These are phyloP conservation scores for Dothiorella sarmentorum DNA, from an alignment of 2,329 filamentous ascomycete species.

Conservation along the genomic window DNA sequence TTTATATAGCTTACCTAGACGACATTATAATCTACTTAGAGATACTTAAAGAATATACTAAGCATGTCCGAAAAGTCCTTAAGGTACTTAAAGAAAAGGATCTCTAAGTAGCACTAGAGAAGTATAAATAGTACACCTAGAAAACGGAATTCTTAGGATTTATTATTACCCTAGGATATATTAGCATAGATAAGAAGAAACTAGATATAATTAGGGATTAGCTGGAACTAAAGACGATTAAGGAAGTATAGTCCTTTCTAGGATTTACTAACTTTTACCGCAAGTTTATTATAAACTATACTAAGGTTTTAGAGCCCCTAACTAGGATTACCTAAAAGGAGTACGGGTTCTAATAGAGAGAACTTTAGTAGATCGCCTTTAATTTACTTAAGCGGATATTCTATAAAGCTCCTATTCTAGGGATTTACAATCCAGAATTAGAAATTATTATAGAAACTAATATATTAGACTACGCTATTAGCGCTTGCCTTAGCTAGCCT, in stretches of 20 bases:
- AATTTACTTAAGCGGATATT: not conserved
- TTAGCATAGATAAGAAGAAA: slow-evolving; percentile 19
- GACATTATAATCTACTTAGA: no score
- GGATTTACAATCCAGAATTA: not conserved
- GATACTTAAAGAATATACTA: no score
- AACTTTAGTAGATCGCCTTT: not conserved
- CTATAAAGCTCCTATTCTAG: no score
- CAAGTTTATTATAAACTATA: not conserved
- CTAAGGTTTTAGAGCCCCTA: not conserved
- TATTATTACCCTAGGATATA: slow-evolving; percentile 19
- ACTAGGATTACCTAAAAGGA: not conserved
- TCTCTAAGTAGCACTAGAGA: slow-evolving; percentile 19
- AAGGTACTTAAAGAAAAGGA: slow-evolving; percentile 1
- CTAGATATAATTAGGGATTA: slow-evolving; percentile 7
- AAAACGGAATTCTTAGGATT: slow-evolving; percentile 17
- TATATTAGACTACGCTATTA: not conserved
- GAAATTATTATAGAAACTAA: not conserved
- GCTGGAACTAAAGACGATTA: not conserved
- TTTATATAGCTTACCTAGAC: no score
- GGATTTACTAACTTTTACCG: slow-evolving; percentile 20
- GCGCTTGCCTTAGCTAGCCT: not conserved
- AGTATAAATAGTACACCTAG: slow-evolving; percentile 15
- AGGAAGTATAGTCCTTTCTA: slow-evolving; percentile 16
- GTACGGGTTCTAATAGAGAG: not conserved
- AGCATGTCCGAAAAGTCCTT: slow-evolving; percentile 15